Base-by-base conservation (phyloP, 2,329 filamentous ascomycete species). In the Penicillium sp. region DNA sequence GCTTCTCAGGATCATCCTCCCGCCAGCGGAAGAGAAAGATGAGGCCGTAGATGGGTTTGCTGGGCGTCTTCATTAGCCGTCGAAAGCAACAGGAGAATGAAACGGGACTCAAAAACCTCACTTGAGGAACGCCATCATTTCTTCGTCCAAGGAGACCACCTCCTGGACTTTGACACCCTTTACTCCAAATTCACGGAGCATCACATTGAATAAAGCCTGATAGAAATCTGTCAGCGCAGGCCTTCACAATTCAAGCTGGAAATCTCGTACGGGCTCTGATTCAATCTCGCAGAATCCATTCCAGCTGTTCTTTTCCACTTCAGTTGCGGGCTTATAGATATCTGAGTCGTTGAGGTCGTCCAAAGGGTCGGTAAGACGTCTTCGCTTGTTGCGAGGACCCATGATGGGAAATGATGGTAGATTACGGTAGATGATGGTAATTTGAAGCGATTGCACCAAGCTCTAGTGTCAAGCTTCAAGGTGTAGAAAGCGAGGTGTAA, bases 11-110 rank as follows among this genome's bases (percentile, higher is more conserved):
- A 58, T 86, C 82, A n/a, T 83, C 81, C 35, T 85, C 84, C 33
- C 85, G 83, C 68, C 87, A 97, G 60, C 89, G 86, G 70, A 92
- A 97, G 1, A 97, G 84, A 65, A 98, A 95, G 53, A 99, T 90
- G n/a, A 98, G 79, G 2, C 94, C 94, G 69, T 92, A 87, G 2
- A 95, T 84, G 1, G 91, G 90, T 68, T 89, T 85, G 5, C 89
- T 91, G 68, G 57, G 52, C 6, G 16, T 26, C 49, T 62, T 42
- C 30, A 52, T 55, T 4, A 42, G 58, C 60, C 16, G 33, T 14
- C 55, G 42, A 40, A 55, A 35, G 48, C 7, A 40, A n/a, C 13
- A 35, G n/a, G 22, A n/a, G 48, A 43, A 38, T n/a, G 22, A 30
- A 25, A 6, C n/a, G 25, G n/a, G 28, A 22, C 28, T 3, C 22